A percentile compares a stretch with the other conserved stretches of the same genome.
Evolutionary conservation across 768 basidiomycete genomes (phyloP).

Genomic region (Suillus occidentalis): DNA sequence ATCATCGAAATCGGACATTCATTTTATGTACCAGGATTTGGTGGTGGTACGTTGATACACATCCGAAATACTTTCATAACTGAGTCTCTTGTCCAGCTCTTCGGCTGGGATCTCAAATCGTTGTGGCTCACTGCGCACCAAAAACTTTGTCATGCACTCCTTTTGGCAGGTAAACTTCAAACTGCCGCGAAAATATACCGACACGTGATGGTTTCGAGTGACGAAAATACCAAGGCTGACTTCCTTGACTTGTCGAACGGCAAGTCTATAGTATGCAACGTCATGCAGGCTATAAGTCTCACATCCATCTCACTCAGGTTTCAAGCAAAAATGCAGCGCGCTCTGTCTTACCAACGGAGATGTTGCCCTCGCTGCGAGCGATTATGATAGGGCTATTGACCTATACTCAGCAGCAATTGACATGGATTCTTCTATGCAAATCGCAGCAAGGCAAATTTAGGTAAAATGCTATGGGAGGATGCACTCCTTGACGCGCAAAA

Average conservation of each 20-base stretch:
- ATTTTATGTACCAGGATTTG: not conserved
- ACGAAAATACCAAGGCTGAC: not conserved
- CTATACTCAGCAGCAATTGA: not conserved
- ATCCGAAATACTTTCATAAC: not conserved
- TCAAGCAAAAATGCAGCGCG: not conserved
- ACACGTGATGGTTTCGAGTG: not conserved
- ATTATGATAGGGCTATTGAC: not conserved
- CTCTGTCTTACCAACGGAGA: not conserved
- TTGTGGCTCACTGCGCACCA: not conserved
- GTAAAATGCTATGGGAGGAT: not conserved
- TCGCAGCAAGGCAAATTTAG: not conserved
- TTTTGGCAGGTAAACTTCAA: not conserved
- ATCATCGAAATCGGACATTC: not conserved
- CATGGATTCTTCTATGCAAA: not conserved
- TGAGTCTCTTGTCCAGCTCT: not conserved
- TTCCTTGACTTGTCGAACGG: not conserved
- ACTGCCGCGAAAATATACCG: not conserved
- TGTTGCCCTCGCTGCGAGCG: not conserved
- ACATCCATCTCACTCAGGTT: not conserved
- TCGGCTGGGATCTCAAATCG: not conserved
- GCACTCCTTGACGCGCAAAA: too few species aligned
- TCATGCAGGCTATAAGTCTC: not conserved
- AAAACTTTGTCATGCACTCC: not conserved
- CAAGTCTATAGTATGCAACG: not conserved
- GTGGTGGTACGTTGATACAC: not conserved